Evolutionary conservation across 768 basidiomycete species (phyloP), one percentile per base, ranked within the genome.

Genomic region (Lentinus brumalis): DNA sequence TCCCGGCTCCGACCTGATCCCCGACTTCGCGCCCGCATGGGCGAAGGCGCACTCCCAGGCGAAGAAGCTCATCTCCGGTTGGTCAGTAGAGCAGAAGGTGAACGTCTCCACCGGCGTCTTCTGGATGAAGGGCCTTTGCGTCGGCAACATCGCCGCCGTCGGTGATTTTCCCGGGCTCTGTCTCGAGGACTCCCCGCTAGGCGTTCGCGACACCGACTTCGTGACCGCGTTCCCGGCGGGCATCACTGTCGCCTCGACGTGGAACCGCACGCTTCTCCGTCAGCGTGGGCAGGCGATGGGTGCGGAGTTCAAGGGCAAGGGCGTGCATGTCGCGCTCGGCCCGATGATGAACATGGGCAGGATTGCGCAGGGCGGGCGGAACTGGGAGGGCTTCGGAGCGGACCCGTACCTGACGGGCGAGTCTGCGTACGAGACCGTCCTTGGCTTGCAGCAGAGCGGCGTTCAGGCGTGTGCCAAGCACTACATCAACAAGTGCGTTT

Each of bases 371-470:
- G 92, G 89, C 8, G 95, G 95, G n/a, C 79, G 95, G 31, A 94
- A 95, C 73, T 96, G 93, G 92, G 95, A 96, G 79, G 93, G 92
- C 16, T 95, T 94, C 60, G 94, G 94, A 32, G 92, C 83, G 10
- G 95, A 97, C 71, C 95, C 95, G 0, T 96, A 86, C 76, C 77
- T 96, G 15, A 68, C 83, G n/a, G 93, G 95, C 12, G 92, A 92
- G 69, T 78, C 80, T 1, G 83, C 87, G 4, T 89, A 86, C 59
- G 90, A 94, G 73, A 96, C 93, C 0, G 84, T 96, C 55, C 75
- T 91, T n/a, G 94, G 94, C 7, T 74, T 96, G 76, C 94, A 97
- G 69, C 67, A 76, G 26, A 81, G 75, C 9, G 94, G 94, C 41
- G 89, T 94, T 0, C 91, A 93, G 69, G 92, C 93, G 0, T 92